Percentiles rank a stretch among this genome's conserved stretches.
Evolutionary conservation across 495 filamentous ascomycete genomes (phyloP).

Genomic region (Annulohypoxylon stygium): DNA sequence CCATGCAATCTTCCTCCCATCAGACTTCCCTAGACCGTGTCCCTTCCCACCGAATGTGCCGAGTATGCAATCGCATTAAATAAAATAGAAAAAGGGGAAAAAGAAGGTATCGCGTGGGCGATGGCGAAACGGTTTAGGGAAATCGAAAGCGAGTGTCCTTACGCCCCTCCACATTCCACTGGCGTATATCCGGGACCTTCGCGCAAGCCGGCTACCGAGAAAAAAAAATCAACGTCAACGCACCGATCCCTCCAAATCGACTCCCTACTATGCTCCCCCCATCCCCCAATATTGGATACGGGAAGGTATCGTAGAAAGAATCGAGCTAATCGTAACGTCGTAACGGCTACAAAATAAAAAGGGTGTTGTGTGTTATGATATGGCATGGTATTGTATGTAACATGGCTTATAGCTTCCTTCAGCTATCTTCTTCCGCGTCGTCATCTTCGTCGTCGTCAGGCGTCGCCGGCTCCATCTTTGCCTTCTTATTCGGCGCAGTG

Average conservation of each 20-base stretch:
- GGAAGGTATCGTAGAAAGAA: constrained; percentile 51
- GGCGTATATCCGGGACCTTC: constrained; percentile 38
- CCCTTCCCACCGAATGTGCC: constrained; percentile 42
- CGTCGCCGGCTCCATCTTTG: constrained; percentile 60
- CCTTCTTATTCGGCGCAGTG: constrained; percentile 66
- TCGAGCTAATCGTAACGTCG: constrained; percentile 52
- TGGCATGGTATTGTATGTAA: constrained; percentile 4
- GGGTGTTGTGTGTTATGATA: not conserved
- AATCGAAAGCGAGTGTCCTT: constrained; percentile 53
- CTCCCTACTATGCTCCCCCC: constrained; percentile 52
- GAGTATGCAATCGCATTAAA: constrained; percentile 50
- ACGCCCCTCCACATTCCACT: constrained; percentile 46
- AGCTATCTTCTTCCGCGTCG: constrained; percentile 62
- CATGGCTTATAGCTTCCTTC: constrained; percentile 31
- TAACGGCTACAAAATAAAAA: constrained; percentile 52
- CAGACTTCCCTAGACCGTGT: constrained; percentile 42
- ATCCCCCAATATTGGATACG: constrained; percentile 48
- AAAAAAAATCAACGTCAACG: constrained; percentile 41
- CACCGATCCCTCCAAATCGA: constrained; percentile 43
- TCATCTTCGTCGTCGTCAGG: constrained; percentile 67
- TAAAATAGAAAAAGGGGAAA: constrained; percentile 26
- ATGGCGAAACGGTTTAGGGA: constrained; percentile 52
- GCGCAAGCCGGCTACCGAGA: constrained; percentile 39
- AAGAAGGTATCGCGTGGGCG: constrained; percentile 51
- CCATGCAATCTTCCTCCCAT: constrained; percentile 54